These are phyloP conservation scores for Pseudozyma sp. DNA, from an alignment of 1,284 basidiomycete species.

Conservation along the genomic window DNA sequence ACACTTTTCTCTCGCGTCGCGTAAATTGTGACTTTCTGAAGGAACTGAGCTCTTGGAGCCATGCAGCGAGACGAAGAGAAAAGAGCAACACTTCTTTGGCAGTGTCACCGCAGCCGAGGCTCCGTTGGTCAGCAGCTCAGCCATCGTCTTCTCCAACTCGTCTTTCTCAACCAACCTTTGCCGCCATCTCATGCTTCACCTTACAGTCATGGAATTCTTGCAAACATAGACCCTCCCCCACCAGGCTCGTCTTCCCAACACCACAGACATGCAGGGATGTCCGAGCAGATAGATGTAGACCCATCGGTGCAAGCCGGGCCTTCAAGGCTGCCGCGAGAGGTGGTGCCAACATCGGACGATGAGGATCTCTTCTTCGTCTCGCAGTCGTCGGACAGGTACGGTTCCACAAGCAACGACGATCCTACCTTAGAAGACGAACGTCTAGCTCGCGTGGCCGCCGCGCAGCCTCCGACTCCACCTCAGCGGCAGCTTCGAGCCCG, in stretches of 20 bases:
- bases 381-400: conserved; percentile 20
- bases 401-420: conserved; percentile 1
- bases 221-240: not conserved
- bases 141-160: conserved; percentile 4
- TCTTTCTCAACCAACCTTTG: too few species aligned
- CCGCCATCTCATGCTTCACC: not conserved
- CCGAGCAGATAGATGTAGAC: not conserved
- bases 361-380: conserved; percentile 42
- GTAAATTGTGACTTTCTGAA: conserved; percentile 20
- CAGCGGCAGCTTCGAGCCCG: conserved; percentile 62
- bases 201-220: not conserved
- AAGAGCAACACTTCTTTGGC: conserved; percentile 26
- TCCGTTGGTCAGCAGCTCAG: conserved; percentile 8
- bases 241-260: not conserved
- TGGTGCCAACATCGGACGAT: conserved; percentile 41
- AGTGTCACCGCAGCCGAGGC: too few species aligned
- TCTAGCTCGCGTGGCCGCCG: conserved; percentile 32
- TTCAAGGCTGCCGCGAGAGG: conserved; percentile 6
- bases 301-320: conserved; percentile 2
- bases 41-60: conserved; percentile 12
- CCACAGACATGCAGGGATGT: conserved; percentile 28
- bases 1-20: conserved; percentile 29
- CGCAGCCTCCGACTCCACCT: conserved; percentile 42
- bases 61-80: not conserved
- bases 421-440: conserved; percentile 20